phyloP scores from a whole-genome alignment of 2,329 filamentous ascomycete species.

The Aspergillus fumigatiaffinis region DNA sequence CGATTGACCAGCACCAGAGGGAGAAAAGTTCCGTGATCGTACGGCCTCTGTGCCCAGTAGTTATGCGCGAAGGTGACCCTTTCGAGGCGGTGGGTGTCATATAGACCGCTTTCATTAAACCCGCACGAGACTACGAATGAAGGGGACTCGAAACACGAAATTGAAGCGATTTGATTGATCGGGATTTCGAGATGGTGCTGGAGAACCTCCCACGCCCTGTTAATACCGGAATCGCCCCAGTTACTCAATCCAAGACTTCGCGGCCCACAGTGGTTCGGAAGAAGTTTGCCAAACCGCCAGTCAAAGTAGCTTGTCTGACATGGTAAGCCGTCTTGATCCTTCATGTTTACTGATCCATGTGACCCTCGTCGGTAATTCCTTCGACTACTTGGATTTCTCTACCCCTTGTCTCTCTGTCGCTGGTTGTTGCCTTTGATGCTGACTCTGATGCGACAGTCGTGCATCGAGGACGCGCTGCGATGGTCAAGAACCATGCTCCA shows the following conservation, averaged over 20 bases:
- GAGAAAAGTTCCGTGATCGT: neutral
- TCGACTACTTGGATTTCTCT: constrained; percentile 3
- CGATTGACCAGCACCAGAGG: constrained; percentile 8
- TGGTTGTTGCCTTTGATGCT: constrained; percentile 3
- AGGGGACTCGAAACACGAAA: neutral
- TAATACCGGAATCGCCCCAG: constrained; percentile 14
- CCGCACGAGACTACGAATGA: neutral
- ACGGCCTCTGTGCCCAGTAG: constrained; percentile 1
- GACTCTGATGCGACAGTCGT: constrained; percentile 26
- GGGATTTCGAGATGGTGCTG: constrained; percentile 19
- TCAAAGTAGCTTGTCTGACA: constrained; percentile 43
- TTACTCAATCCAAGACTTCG: constrained; percentile 21
- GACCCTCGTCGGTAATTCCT: neutral
- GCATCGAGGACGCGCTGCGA: constrained; percentile 43
- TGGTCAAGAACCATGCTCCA: constrained; percentile 42
- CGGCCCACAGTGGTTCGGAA: constrained; percentile 34
- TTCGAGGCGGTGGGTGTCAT: neutral
- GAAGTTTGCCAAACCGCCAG: constrained; percentile 44
- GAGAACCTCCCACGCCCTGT: constrained; percentile 13
- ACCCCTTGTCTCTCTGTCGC: constrained; percentile 4
- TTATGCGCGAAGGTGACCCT: neutral
- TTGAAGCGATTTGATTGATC: neutral
- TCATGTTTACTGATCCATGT: neutral
- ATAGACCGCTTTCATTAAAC: neutral
- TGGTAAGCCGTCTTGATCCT: constrained; percentile 30